Percentiles rank a stretch among this genome's conserved stretches.
Evolutionary conservation across 228 moss, liverwort and hornwort genomes (phyloP).

Genomic region (Sphagnum fallax): DNA sequence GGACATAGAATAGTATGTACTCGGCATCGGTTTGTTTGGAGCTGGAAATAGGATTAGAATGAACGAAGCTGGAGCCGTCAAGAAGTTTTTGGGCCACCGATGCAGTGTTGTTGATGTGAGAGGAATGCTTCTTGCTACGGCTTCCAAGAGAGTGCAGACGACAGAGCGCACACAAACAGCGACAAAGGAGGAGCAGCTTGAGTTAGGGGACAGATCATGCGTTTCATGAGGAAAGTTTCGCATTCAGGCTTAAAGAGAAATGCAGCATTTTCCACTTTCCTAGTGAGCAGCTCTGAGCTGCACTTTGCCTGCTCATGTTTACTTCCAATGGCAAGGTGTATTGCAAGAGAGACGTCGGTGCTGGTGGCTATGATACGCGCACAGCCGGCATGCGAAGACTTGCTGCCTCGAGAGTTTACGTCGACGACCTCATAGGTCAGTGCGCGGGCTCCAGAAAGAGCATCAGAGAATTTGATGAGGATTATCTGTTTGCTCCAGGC

Average conservation of each 20-base stretch:
- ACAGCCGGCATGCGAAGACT: slow-evolving; percentile 20
- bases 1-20: too few relatives aligned
- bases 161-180: too few relatives aligned
- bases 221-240: slow-evolving; percentile 21
- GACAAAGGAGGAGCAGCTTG: too few relatives aligned
- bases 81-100: too few relatives aligned
- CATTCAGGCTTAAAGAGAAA: slow-evolving; percentile 8
- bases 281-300: slow-evolving; percentile 29
- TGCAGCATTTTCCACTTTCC: slow-evolving; percentile 15
- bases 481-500: slow-evolving; percentile 15
- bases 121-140: too few relatives aligned
- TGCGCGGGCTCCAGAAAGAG: slow-evolving; percentile 8
- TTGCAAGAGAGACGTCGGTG: slow-evolving; percentile 20
- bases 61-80: too few relatives aligned
- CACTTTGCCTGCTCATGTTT: slow-evolving; percentile 49
- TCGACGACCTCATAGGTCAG: slow-evolving; percentile 15
- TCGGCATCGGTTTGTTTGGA: too few relatives aligned
- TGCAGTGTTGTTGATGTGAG: too few relatives aligned
- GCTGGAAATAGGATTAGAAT: too few relatives aligned
- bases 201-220: background rate
- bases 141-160: too few relatives aligned
- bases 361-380: slow-evolving; percentile 15
- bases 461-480: slow-evolving; percentile 18
- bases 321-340: slow-evolving; percentile 40
- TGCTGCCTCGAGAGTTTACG: slow-evolving; percentile 16